Conservation (phyloP, 2,329 filamentous ascomycete species). For the Ceratocystis albifundus region DNA sequence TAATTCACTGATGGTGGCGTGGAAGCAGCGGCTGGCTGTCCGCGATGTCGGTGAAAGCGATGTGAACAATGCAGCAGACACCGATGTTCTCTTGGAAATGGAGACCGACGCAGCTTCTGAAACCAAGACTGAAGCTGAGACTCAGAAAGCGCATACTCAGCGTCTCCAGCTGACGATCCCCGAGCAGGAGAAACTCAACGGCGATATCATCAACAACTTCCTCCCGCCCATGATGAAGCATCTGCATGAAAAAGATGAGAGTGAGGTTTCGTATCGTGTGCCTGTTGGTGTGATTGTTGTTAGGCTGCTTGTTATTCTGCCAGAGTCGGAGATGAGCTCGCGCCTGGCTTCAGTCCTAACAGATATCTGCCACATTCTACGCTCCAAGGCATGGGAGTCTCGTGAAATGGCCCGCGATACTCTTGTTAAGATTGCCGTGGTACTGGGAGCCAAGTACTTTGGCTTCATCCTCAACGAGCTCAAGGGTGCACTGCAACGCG, state of each 20-base stretch:
- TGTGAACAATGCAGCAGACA: constrained; percentile 13
- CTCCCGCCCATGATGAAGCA: constrained; percentile 71
- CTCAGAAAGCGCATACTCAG: constrained; percentile 21
- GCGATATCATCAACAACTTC: constrained; percentile 63
- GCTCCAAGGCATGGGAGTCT: constrained; percentile 77
- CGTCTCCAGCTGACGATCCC: constrained; percentile 56
- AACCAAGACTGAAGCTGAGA: constrained; percentile 28
- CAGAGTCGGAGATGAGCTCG: constrained; percentile 57
- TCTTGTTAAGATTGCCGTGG: constrained; percentile 65
- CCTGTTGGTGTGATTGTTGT: constrained; percentile 81
- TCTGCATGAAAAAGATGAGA: constrained; percentile 87
- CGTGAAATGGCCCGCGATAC: constrained; percentile 86
- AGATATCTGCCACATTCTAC: constrained; percentile 84
- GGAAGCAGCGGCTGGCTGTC: constrained; percentile 13
- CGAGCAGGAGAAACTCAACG: constrained; percentile 51
- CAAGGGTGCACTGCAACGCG: constrained; percentile 65
- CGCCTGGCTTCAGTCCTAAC: constrained; percentile 74
- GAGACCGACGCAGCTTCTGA: constrained; percentile 33
- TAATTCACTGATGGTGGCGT: constrained; percentile 51
- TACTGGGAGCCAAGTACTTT: constrained; percentile 73
- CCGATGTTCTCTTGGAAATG: constrained; percentile 22
- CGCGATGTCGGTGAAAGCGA: constrained; percentile 33
- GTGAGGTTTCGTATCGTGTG: constrained; percentile 83
- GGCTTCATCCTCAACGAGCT: constrained; percentile 91
- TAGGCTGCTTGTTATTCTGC: constrained; percentile 73